Evolutionary conservation across 192 early-diverging fungal genomes (phyloP).

Genomic region (Coemansia reversa): DNA sequence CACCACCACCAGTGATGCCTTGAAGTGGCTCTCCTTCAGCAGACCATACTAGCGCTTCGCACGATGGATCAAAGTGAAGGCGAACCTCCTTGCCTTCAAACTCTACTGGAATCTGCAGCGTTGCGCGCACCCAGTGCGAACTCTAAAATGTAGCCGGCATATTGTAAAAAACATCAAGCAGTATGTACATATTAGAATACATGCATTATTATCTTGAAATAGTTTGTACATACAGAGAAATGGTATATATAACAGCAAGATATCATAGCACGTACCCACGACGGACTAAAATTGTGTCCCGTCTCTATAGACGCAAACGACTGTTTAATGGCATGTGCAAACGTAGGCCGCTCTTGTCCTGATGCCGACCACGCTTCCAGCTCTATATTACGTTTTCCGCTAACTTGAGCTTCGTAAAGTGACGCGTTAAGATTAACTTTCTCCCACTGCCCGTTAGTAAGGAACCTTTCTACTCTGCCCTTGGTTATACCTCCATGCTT

Average conservation of each 20-base stretch:
- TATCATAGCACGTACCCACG: slow-evolving; percentile 54
- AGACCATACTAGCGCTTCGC: slow-evolving; percentile 92
- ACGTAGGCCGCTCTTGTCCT: slow-evolving; percentile 51
- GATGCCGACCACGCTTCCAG: slow-evolving; percentile 54
- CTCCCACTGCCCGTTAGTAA: slow-evolving; percentile 61
- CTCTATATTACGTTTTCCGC: slow-evolving; percentile 52
- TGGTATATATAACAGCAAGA: neutral
- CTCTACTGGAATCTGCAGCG: slow-evolving; percentile 67
- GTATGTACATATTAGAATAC: neutral
- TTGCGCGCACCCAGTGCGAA: slow-evolving; percentile 74
- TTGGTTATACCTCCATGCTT: slow-evolving; percentile 77
- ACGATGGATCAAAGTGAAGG: slow-evolving; percentile 82
- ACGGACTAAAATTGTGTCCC: slow-evolving; percentile 82
- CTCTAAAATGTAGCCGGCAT: slow-evolving; percentile 24
- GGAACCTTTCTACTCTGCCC: slow-evolving; percentile 71
- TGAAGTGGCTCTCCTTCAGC: slow-evolving; percentile 75
- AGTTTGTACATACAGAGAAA: neutral
- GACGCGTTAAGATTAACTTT: slow-evolving; percentile 66
- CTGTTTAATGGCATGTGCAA: slow-evolving; percentile 58
- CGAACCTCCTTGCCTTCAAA: slow-evolving; percentile 73
- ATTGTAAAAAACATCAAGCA: neutral
- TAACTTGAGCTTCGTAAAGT: slow-evolving; percentile 53
- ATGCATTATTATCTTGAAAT: neutral
- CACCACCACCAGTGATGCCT: slow-evolving; percentile 80
- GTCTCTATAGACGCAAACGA: slow-evolving; percentile 64